phyloP scores from a whole-genome alignment of 129 eudicot genomes.

The Arctium minus region DNA sequence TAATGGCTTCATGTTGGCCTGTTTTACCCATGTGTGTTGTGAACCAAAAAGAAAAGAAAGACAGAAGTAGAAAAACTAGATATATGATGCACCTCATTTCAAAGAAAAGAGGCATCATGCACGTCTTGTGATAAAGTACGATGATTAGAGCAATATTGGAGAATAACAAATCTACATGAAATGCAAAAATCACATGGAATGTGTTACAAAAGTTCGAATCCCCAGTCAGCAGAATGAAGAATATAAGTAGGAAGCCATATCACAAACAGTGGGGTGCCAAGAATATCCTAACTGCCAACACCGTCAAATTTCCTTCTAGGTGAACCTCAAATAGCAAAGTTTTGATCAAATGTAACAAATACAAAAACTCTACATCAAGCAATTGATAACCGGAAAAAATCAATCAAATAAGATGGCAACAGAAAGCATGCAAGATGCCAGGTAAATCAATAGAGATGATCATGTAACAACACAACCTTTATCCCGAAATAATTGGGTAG shows the following conservation, averaged over 20 bases:
- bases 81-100: not conserved
- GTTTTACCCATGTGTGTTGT: not conserved
- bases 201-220: not conserved
- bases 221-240: not conserved
- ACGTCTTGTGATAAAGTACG: not conserved
- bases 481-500: not conserved
- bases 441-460: not conserved
- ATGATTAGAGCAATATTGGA: not conserved
- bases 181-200: not conserved
- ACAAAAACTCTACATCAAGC: not conserved
- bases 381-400: not conserved
- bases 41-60: not conserved
- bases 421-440: not conserved
- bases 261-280: not conserved
- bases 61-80: not conserved
- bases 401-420: not conserved
- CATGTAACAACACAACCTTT: not conserved
- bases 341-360: slow-evolving; percentile 2
- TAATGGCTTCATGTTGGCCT: not conserved
- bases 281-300: not conserved
- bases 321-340: not conserved
- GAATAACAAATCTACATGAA: not conserved
- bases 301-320: not conserved
- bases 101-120: not conserved
- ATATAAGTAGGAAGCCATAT: not conserved